A percentile compares a stretch with the other conserved stretches of the same genome.
phyloP scores from a whole-genome alignment of 306 rosid species.

The Acmispon strigosus region DNA sequence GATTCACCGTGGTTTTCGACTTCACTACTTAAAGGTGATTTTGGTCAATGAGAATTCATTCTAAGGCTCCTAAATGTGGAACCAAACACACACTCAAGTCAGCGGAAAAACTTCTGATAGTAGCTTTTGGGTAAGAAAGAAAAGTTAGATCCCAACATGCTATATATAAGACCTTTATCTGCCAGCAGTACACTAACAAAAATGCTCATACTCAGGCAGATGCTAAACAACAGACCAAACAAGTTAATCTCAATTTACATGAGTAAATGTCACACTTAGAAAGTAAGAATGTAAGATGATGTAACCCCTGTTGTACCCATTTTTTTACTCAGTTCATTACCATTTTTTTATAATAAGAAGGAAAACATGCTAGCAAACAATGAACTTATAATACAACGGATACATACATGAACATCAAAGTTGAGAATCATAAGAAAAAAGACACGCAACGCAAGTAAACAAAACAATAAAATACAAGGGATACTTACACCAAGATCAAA shows the following conservation, averaged over 20 bases:
- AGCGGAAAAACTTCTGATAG: no score
- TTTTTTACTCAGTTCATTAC: no score
- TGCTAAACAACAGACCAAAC: background rate
- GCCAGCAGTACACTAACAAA: background rate
- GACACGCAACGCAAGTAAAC: background rate
- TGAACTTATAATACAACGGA: background rate
- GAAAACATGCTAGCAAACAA: background rate
- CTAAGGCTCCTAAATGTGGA: no score
- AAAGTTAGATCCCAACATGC: no score
- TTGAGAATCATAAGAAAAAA: conserved; percentile 43
- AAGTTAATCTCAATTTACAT: background rate
- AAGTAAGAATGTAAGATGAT: background rate
- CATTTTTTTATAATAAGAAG: no score
- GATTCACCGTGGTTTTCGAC: no score
- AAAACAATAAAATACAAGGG: background rate
- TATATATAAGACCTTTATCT: background rate
- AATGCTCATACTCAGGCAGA: background rate
- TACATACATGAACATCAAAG: conserved; percentile 28
- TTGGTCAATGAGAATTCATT: no score
- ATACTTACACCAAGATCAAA: conserved; percentile 41
- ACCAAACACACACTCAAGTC: no score
- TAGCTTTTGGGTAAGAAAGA: no score
- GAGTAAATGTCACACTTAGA: background rate
- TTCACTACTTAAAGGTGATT: no score
- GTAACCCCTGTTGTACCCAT: no score